Evolutionary conservation across 257 asterid genomes (phyloP), one percentile per base, ranked within the genome.

Genomic region (Eucommia ulmoides): DNA sequence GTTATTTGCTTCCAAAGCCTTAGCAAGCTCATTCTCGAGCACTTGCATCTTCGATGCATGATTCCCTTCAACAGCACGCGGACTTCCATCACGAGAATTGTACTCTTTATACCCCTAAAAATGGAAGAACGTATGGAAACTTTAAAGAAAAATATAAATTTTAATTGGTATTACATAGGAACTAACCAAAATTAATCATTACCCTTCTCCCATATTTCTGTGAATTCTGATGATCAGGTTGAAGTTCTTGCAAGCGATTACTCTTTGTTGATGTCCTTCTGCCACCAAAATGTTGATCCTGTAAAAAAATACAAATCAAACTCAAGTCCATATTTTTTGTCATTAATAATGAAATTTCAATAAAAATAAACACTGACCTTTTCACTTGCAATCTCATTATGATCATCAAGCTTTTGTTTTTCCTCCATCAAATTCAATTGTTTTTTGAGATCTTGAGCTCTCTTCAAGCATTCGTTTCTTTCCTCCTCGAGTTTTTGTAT

Each of bases 401-500:
- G 50, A 21, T 48, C 19, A 23, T 52, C n/a, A n/a, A n/a, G n/a
- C n/a, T n/a, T 61, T 24, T 51, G 49, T 54, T 58, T 70, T 65
- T 74, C 76, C 64, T 61, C 60, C 74, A 59, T 56, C 62, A 61
- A 53, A 56, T 72, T 70, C 33, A 75, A 56, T 17, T 78, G 58
- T 22, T 49, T 77, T 78, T 75, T 84, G 35, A 82, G 86, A n/a
- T 66, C 71, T 58, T 54, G 73, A 56, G 63, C 74, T 78, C 66
- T 80, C 77, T 59, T 70, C 49, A 60, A 59, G 65, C 62, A 68
- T 19, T 75, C 77, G 6, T 58, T 64, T 58, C 67, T 83, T 63
- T 81, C 87, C 76, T 75, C 74, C 64, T 83, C 87, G 16, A 87
- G 83, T 35, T 52, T 53, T 53, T 64, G 61, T 64, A 78, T 61